These are phyloP conservation scores for Thelephora aurantiotincta DNA, from an alignment of 768 basidiomycete genomes.

Conservation along the genomic window DNA sequence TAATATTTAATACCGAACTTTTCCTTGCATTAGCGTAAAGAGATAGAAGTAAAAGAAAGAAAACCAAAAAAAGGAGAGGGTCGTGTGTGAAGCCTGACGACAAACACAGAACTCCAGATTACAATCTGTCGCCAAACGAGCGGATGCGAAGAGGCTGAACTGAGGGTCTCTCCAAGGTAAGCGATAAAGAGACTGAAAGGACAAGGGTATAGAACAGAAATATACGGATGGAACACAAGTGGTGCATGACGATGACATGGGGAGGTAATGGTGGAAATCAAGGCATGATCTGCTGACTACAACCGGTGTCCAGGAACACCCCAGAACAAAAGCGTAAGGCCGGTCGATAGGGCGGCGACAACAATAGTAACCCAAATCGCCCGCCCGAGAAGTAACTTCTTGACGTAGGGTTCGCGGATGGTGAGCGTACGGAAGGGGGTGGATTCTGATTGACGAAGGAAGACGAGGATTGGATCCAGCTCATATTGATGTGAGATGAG, in stretches of 20 bases:
- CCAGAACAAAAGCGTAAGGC: constrained; percentile 86
- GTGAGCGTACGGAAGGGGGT: constrained; percentile 90
- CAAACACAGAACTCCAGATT: no score
- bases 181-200: neutral
- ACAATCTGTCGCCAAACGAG: no score
- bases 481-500: constrained; percentile 95
- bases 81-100: no score
- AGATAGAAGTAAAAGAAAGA: no score
- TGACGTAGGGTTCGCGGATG: constrained; percentile 90
- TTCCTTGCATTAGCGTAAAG: no score
- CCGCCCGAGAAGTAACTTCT: constrained; percentile 76
- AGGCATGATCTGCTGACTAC: constrained; percentile 18
- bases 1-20: no score
- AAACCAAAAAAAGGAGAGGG: no score
- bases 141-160: no score
- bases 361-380: constrained; percentile 84
- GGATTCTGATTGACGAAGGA: constrained; percentile 88
- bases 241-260: neutral
- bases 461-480: constrained; percentile 89
- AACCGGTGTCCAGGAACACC: constrained; percentile 90
- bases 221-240: neutral
- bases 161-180: neutral
- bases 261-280: neutral
- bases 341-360: constrained; percentile 62
- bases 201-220: neutral